Percentiles rank a stretch among this genome's conserved stretches.
Conservation (phyloP, 2,329 filamentous ascomycete genomes). For the Sarocladiaceae sp. region DNA sequence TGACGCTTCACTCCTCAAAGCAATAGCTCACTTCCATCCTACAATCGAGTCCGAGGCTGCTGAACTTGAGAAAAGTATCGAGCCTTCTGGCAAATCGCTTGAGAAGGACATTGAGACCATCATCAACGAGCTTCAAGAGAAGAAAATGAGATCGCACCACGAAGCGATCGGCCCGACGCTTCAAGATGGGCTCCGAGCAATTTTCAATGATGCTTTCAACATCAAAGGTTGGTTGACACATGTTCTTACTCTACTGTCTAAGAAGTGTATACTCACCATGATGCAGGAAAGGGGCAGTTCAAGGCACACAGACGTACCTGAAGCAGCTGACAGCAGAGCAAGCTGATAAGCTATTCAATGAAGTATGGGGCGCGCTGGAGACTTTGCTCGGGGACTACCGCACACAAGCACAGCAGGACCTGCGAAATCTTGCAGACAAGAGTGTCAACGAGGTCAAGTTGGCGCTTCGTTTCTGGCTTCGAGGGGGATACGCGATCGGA, state of each 20-base stretch:
- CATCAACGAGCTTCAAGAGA: not conserved
- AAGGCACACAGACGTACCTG: not conserved
- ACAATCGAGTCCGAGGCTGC: not conserved
- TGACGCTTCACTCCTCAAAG: not conserved
- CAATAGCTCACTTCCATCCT: not conserved
- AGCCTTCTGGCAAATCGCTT: not conserved
- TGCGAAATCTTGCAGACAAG: not conserved
- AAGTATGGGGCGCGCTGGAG: not conserved
- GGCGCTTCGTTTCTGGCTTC: not conserved
- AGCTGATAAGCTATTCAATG: not conserved
- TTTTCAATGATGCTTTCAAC: not conserved
- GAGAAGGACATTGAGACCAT: not conserved
- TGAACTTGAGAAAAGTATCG: not conserved
- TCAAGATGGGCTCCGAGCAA: not conserved
- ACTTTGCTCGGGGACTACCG: not conserved
- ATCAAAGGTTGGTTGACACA: not conserved
- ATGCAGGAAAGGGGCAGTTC: not conserved
- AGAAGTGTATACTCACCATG: too few species aligned
- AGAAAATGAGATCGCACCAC: not conserved
- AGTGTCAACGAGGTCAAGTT: not conserved
- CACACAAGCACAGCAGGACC: not conserved
- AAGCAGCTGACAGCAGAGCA: not conserved
- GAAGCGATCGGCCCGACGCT: not conserved
- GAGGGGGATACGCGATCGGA: not conserved
- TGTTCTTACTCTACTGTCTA: too few species aligned